Evolutionary conservation across 352 stramenopile species (phyloP), one percentile per base, ranked within the genome.

Genomic region (Pythium dissimile): DNA sequence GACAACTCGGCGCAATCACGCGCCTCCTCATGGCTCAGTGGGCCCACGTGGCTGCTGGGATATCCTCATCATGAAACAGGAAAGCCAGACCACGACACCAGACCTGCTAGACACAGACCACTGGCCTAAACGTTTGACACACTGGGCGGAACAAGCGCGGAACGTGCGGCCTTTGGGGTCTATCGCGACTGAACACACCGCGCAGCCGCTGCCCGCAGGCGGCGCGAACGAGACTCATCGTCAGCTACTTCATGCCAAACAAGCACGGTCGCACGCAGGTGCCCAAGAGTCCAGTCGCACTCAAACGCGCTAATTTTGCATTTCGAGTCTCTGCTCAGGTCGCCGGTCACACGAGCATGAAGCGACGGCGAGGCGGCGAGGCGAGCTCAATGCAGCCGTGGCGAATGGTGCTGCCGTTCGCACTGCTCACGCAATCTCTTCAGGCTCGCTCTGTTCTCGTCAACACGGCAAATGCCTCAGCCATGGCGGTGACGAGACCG

Each of bases 161-260:
- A 66, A 66, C 51, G 50, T 39, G 59, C 59, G 27, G 6, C 51
- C 5, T 7, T 47, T 45, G 35, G 20, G 23, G 18, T 35, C 31
- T 45, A n/a, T n/a, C n/a, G n/a, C n/a, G n/a, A n/a, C n/a, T n/a
- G 4, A 44, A 16, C 10, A 41, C 5, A 10, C n/a, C 35, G 12
- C 13, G n/a, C 11, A 10, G 24, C 15, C 38, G 20, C 31, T 38
- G 9, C 12, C n/a, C 21, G 24, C 18, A 13, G 47, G n/a, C 31
- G 57, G 28, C 57, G 57, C 57, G 57, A 65, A 65, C 32, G 47
- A 32, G 47, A 64, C 21, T 45, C 10, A 3, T 23, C 24, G 11
- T 6, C 9, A 39, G 42, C 50, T 46, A 63, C 32, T 63, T n/a
- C 35, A 63, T 56, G 55, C 56, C 35, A 18, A 27, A 26, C 15